Base-by-base conservation (phyloP, 73 alveolate genomes). In the Paramecium tetraurelia region DNA sequence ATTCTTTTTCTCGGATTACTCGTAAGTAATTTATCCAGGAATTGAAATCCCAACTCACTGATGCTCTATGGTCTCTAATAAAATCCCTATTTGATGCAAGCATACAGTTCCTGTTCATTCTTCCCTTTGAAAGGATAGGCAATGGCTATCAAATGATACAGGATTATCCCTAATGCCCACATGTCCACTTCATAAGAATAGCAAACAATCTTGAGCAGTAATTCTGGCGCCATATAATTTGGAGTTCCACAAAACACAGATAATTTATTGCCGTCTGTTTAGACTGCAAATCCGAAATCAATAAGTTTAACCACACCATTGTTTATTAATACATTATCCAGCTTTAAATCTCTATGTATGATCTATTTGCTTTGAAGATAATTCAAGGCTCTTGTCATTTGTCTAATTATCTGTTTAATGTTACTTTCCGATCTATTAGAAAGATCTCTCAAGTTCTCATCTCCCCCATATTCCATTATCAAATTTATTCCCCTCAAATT, bases 181-280 rank as follows among this genome's bases (percentile, higher is more conserved):
- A 80, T 24, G 46, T 80, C 90, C 20, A 80, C 90, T 48, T 80
- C 90, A 43, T 43, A 80, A 11, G 90, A 80, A 41, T 80, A 80
- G 4, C 27, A 22, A 22, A 80, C 48, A 8, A 41, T 24, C 18
- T 80, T 80, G 24, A 22, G 24, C 5, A 80, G 16, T 18, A 80
- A 22, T 80, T 80, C 90, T 24, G 90, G 90, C 21, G 90, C 90
- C 90, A 80, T 80, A 46, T 80, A 80, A 48, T 80, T 80, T 31
- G 90, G 90, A 44, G 90, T 80, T 8, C 90, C 90, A 44, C 90
- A 80, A 80, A 80, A 80, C 3, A 80, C 72, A 22, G 29, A 31
- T 46, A 31, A 44, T 43, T 40, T 80, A 18, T 59, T 40, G 2
- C 90, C 76, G 1, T 80, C 90, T 21, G 90, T 80, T 18, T 24